phyloP scores from a whole-genome alignment of 495 filamentous ascomycete species.

The Talaromyces borbonicus region DNA sequence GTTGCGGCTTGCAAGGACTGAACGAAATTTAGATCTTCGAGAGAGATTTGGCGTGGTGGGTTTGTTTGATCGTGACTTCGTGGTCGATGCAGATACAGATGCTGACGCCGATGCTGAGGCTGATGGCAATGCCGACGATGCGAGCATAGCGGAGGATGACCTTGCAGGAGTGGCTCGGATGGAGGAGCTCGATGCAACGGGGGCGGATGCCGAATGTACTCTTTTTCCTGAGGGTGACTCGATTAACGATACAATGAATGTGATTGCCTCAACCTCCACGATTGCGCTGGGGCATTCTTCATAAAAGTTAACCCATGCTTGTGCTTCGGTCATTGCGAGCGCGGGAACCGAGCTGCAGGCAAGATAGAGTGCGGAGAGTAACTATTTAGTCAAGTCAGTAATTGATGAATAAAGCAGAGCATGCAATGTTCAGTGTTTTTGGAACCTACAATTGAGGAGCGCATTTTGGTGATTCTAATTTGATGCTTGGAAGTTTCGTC shows the following conservation, averaged over 20 bases:
- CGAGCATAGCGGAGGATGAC: background rate
- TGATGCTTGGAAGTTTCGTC: background rate
- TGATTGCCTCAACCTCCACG: slow-evolving; percentile 8
- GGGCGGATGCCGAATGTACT: background rate
- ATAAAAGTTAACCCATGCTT: slow-evolving; percentile 30
- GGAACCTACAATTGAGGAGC: background rate
- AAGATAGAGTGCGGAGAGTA: slow-evolving; percentile 17
- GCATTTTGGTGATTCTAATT: background rate
- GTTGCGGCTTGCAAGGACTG: slow-evolving; percentile 17
- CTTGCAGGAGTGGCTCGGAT: background rate
- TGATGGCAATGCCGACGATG: background rate
- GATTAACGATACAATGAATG: background rate
- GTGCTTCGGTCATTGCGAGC: slow-evolving; percentile 17
- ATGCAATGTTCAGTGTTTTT: background rate
- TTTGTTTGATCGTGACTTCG: background rate
- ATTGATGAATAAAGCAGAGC: background rate
- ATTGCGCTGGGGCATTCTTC: slow-evolving; percentile 22
- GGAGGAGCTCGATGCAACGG: background rate
- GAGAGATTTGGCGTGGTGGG: background rate
- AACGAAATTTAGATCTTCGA: slow-evolving; percentile 9
- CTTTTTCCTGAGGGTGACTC: background rate
- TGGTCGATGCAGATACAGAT: slow-evolving; percentile 1
- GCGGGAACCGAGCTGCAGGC: slow-evolving; percentile 12
- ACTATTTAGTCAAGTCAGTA: background rate
- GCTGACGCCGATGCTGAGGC: background rate